phyloP scores from a whole-genome alignment of 2,329 filamentous ascomycete species.

The Scedosporium boydii region DNA sequence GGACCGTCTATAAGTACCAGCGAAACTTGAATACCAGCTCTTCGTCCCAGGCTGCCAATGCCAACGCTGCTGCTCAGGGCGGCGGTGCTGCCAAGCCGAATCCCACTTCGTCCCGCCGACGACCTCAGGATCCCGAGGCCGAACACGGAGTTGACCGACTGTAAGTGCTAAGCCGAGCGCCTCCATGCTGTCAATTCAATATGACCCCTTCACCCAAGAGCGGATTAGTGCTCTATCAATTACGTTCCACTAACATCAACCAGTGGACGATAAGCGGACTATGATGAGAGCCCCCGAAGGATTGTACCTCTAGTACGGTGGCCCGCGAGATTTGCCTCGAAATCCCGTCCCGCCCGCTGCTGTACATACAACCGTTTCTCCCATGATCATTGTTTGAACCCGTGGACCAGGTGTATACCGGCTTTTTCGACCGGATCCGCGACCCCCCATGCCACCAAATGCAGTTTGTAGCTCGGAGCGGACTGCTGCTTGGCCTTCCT shows the following conservation, averaged over 20 bases:
- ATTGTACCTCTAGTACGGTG: background rate
- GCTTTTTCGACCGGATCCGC: background rate
- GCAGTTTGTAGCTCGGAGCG: background rate
- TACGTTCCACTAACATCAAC: background rate
- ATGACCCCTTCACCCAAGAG: background rate
- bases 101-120: conserved; percentile 3
- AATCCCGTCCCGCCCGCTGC: no score
- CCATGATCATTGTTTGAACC: background rate
- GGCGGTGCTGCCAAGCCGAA: background rate
- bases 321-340: background rate
- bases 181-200: background rate
- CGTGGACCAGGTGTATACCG: conserved; percentile 3
- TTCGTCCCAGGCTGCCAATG: conserved; percentile 3
- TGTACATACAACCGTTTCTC: background rate
- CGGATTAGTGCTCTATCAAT: background rate
- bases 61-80: background rate
- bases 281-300: background rate
- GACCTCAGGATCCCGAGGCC: conserved; percentile 1
- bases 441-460: background rate
- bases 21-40: conserved; percentile 52
- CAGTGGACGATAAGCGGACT: conserved; percentile 3
- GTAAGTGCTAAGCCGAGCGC: background rate
- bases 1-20: conserved; percentile 99
- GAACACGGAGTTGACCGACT: conserved; percentile 3
- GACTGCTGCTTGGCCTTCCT: background rate